phyloP scores from a whole-genome alignment of 1,284 basidiomycete species.

The Anthracocystis walkeri region DNA sequence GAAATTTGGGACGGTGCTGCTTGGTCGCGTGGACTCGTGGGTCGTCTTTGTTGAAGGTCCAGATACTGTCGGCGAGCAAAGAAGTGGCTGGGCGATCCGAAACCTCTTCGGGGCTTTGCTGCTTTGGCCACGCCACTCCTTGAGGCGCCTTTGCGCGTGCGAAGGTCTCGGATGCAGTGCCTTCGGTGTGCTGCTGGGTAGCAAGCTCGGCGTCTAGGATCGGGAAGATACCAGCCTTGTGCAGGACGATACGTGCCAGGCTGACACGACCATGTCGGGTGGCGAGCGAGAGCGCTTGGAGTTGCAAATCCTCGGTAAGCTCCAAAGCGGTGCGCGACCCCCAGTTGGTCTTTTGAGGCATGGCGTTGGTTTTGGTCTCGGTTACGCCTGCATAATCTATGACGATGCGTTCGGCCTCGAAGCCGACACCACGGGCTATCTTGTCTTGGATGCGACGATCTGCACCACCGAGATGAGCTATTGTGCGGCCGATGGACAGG shows the following conservation, averaged over 20 bases:
- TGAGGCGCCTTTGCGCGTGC: constrained; percentile 25
- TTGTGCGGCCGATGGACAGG: constrained; percentile 53
- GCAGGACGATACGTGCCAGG: constrained; percentile 40
- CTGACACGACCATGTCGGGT: constrained; percentile 46
- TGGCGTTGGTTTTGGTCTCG: constrained; percentile 36
- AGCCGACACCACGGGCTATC: constrained; percentile 57
- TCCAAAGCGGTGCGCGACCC: constrained; percentile 55
- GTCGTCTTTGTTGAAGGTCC: constrained; percentile 53
- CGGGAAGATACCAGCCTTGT: constrained; percentile 67
- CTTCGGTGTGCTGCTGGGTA: constrained; percentile 53
- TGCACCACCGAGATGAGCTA: constrained; percentile 54
- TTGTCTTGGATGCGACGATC: constrained; percentile 51
- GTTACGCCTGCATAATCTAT: constrained; percentile 48
- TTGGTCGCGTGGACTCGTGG: constrained; percentile 10
- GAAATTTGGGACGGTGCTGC: constrained; percentile 38
- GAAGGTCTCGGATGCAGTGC: constrained; percentile 34
- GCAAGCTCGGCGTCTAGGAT: constrained; percentile 67
- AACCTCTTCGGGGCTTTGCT: not conserved
- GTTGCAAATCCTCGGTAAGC: constrained; percentile 57
- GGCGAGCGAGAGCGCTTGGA: constrained; percentile 49
- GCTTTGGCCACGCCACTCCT: constrained; percentile 15
- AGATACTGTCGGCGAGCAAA: constrained; percentile 56
- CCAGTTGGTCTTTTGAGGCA: constrained; percentile 40
- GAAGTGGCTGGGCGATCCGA: constrained; percentile 34
- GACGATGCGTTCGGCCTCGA: constrained; percentile 56